A percentile compares a stretch with the other conserved stretches of the same genome.
Evolutionary conservation across 2,329 filamentous ascomycete species (phyloP).

Genomic region (Biscogniauxia marginata): DNA sequence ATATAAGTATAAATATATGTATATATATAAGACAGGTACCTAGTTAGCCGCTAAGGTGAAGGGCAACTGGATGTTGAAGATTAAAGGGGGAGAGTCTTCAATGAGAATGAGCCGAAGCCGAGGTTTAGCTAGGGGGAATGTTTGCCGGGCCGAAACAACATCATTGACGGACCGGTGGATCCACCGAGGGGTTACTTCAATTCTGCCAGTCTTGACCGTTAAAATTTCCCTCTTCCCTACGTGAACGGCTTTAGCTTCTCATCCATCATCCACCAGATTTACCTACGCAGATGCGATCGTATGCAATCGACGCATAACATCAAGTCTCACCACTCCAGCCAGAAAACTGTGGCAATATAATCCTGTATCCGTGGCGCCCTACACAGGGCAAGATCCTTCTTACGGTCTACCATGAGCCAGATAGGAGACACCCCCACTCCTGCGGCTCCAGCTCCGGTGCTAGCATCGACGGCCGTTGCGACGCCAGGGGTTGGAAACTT

Average conservation of each 20-base stretch:
- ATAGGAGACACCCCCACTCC: conserved; percentile 5
- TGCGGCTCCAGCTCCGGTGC: neutral
- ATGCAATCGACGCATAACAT: neutral
- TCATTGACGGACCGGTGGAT: neutral
- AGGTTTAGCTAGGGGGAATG: neutral
- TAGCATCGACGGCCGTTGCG: conserved; percentile 4
- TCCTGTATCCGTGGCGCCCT: neutral
- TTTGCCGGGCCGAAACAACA: neutral
- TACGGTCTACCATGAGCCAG: conserved; percentile 20
- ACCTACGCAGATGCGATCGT: neutral
- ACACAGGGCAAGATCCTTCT: conserved; percentile 1
- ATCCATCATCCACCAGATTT: too few relatives aligned
- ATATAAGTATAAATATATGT: too few relatives aligned
- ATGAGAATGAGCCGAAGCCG: conserved; percentile 3
- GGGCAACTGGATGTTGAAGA: too few relatives aligned
- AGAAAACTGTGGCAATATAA: neutral
- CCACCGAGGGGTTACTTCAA: neutral
- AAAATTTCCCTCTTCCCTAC: conserved; percentile 8
- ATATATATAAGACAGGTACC: too few relatives aligned
- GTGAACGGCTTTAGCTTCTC: too few relatives aligned
- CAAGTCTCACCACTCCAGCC: neutral
- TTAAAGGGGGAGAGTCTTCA: too few relatives aligned
- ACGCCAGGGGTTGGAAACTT: conserved; percentile 16
- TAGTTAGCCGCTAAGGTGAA: too few relatives aligned
- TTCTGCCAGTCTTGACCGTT: conserved; percentile 22